phyloP scores from a whole-genome alignment of 1,284 basidiomycete species.

The Calocybe gambosa region DNA sequence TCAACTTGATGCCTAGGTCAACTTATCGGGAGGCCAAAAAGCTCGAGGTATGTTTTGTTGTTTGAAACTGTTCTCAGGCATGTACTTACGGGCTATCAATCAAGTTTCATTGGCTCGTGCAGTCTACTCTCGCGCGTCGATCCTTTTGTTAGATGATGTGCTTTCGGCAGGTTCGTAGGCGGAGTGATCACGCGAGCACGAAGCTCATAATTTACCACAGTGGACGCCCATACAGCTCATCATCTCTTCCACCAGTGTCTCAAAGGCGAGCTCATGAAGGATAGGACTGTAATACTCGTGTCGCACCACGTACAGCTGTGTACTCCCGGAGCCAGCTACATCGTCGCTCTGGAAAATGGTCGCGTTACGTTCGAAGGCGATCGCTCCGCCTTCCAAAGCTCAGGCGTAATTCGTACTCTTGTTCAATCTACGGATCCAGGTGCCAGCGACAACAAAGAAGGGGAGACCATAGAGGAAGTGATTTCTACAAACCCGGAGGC shows the following conservation, averaged over 20 bases:
- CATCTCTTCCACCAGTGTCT: conserved; percentile 81
- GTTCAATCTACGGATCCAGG: conserved; percentile 51
- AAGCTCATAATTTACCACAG: conserved; percentile 22
- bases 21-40: conserved; percentile 93
- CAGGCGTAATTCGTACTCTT: conserved; percentile 60
- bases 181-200: not conserved
- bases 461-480: conserved; percentile 27
- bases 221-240: conserved; percentile 86
- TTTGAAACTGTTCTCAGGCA: not conserved
- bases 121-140: conserved; percentile 86
- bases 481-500: conserved; percentile 18
- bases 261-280: conserved; percentile 75
- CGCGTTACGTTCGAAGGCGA: conserved; percentile 72
- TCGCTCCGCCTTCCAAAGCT: conserved; percentile 59
- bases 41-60: conserved; percentile 58
- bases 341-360: conserved; percentile 85
- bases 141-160: conserved; percentile 87
- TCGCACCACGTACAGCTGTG: conserved; percentile 88
- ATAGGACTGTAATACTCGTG: conserved; percentile 80
- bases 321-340: conserved; percentile 60
- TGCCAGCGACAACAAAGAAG: conserved; percentile 37
- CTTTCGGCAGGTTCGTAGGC: conserved; percentile 36
- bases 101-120: conserved; percentile 87
- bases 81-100: not conserved
- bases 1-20: conserved; percentile 45